Evolutionary conservation across 306 rosid genomes (phyloP).

Genomic region (Quercus alba): DNA sequence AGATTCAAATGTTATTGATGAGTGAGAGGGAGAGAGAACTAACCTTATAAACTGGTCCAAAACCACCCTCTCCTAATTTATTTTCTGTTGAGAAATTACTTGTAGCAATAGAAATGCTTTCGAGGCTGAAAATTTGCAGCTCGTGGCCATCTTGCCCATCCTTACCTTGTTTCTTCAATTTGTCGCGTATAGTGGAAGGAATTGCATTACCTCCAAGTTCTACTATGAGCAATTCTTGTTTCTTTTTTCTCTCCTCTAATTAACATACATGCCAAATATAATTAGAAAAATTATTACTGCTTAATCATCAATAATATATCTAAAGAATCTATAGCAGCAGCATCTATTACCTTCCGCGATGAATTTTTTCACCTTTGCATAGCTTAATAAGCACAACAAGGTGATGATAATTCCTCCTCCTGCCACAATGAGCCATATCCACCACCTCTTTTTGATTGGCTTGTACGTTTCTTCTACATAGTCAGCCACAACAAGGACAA

Average conservation of each 20-base stretch:
- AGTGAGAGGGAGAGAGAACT: neutral
- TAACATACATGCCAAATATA: too few relatives aligned
- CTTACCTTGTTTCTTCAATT: neutral
- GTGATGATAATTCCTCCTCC: neutral
- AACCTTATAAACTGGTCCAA: conserved; percentile 34
- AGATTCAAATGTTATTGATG: too few relatives aligned
- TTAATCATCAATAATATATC: too few relatives aligned
- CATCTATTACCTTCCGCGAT: too few relatives aligned
- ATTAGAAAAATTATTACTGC: too few relatives aligned
- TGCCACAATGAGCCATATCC: conserved; percentile 28
- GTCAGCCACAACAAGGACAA: too few relatives aligned
- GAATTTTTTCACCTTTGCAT: too few relatives aligned
- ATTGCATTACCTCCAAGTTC: conserved; percentile 14
- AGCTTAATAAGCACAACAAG: too few relatives aligned
- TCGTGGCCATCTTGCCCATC: conserved; percentile 5
- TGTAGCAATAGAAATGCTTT: conserved; percentile 20
- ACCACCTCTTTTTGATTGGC: neutral
- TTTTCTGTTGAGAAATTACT: conserved; percentile 15
- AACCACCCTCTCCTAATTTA: conserved; percentile 29
- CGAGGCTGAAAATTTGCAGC: conserved; percentile 25
- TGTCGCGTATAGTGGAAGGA: neutral
- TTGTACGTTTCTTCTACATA: too few relatives aligned
- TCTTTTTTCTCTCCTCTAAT: neutral
- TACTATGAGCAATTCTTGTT: conserved; percentile 2
- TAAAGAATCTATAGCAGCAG: neutral